Base-by-base conservation (phyloP, 2,329 filamentous ascomycete species). In the Aspergillus sp. region DNA sequence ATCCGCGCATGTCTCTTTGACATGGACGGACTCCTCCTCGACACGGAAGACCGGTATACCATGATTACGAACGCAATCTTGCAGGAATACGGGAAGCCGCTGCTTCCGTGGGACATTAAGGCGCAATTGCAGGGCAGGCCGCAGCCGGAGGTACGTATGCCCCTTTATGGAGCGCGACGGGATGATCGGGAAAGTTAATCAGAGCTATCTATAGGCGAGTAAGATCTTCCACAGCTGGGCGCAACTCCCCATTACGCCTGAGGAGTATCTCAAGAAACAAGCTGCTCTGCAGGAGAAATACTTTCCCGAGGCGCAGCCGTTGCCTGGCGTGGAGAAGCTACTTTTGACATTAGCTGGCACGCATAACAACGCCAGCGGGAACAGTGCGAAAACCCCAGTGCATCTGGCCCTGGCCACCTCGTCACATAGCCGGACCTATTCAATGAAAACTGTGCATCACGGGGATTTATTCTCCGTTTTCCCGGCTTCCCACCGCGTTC, bases 1-100 rank as follows among this genome's bases (percentile, higher is more conserved):
- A 77, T 97, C 49, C 80, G 89, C 57, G 93, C 91, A 57, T 96
- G 90, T 69, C 83, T 98, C 54, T 97, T 98, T 67, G 93, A 98
- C 74, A 96, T 97, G 90, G 93, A 98, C 69, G 93, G 93, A 50
- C 83, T 98, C 33, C 80, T 98, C 19, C 86, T 98, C 63, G 83
- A 97, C 69, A 89, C 87, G 32, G 93, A 97, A 73, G 93, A 97
- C 62, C 73, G 81, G 48, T 97, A 97, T 74, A 93, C 88, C 0
- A 65, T 79, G 28, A 85, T 86, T 68, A 85, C 89, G 51, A 96
- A 98, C 70, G 74, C 81, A 27, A 79, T 97, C 34, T 82, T 98
- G 35, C 74, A 77, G 47, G 82, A 85, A 62, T 88, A 93, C 67
- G 79, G 77, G 59, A 81, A 81, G 43, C 85, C 87, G 1, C 65